Evolutionary conservation across 2,329 filamentous ascomycete species (phyloP).

Genomic region (Boeremia exigua): DNA sequence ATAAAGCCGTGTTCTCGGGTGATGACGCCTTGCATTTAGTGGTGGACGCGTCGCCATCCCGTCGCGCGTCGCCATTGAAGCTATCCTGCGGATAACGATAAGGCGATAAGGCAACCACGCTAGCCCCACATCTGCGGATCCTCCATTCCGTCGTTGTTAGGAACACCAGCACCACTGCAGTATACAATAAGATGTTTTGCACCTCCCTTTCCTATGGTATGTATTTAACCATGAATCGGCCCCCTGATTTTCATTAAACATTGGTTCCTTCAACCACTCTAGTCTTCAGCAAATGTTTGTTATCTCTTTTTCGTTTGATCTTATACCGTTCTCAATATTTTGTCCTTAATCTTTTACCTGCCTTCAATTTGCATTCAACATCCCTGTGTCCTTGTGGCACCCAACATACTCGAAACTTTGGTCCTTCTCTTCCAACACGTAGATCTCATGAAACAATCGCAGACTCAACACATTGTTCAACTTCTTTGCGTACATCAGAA

Average conservation of each 20-base stretch:
- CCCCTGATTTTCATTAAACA: no score
- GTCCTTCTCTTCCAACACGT: slow-evolving; percentile 49
- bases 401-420: slow-evolving; percentile 53
- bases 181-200: background rate
- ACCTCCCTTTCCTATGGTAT: no score
- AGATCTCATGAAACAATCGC: slow-evolving; percentile 52
- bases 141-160: no score
- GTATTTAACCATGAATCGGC: no score
- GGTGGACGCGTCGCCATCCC: background rate
- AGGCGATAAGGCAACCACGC: slow-evolving; percentile 27
- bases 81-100: slow-evolving; percentile 14
- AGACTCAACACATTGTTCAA: slow-evolving; percentile 47
- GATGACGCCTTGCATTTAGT: background rate
- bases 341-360: no score
- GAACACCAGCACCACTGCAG: background rate
- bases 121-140: background rate
- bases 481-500: slow-evolving; percentile 49
- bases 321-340: no score
- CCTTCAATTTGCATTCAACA: slow-evolving; percentile 24
- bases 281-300: no score
- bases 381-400: slow-evolving; percentile 49
- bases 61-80: background rate
- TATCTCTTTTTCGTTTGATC: no score
- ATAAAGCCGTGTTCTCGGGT: background rate
- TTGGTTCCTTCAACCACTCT: no score